Evolutionary conservation across 257 asterid genomes (phyloP).

Genomic region (Nicotiana otophora): DNA sequence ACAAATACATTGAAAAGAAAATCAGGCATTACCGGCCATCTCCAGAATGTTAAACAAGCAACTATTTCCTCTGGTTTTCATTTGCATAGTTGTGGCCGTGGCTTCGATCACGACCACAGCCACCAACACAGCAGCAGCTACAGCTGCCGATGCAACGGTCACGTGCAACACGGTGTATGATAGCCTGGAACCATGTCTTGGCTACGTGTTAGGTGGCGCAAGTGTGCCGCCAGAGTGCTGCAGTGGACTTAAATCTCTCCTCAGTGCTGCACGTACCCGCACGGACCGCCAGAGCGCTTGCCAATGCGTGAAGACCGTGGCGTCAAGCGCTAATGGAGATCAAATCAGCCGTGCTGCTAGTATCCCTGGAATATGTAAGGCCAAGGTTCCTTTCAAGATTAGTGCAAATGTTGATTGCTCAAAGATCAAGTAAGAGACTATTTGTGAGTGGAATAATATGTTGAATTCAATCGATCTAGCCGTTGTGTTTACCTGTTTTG

Average conservation of each 20-base stretch:
- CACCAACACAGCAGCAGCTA: no score
- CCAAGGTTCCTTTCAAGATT: conserved; percentile 3
- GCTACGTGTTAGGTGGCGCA: not conserved
- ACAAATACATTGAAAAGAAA: not conserved
- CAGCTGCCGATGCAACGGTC: not conserved
- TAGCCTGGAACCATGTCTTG: conserved; percentile 9
- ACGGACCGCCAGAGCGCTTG: conserved; percentile 9
- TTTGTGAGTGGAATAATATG: not conserved
- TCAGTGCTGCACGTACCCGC: not conserved
- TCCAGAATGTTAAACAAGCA: not conserved
- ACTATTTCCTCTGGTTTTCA: not conserved
- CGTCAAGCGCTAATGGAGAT: not conserved
- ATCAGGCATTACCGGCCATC: not conserved
- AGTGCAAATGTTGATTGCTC: conserved; percentile 9
- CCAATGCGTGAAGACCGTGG: conserved; percentile 6
- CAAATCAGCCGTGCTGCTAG: conserved; percentile 5
- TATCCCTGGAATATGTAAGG: conserved; percentile 12
- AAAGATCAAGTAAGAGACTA: conserved; percentile 3
- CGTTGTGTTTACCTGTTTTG: not conserved
- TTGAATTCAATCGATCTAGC: not conserved
- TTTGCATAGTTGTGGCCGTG: not conserved
- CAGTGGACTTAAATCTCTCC: conserved; percentile 7
- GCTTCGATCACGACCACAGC: not conserved
- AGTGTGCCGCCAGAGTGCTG: not conserved
- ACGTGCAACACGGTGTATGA: not conserved